Conservation (phyloP, 805 yeast genomes). For the Lachancea meyersii region DNA sequence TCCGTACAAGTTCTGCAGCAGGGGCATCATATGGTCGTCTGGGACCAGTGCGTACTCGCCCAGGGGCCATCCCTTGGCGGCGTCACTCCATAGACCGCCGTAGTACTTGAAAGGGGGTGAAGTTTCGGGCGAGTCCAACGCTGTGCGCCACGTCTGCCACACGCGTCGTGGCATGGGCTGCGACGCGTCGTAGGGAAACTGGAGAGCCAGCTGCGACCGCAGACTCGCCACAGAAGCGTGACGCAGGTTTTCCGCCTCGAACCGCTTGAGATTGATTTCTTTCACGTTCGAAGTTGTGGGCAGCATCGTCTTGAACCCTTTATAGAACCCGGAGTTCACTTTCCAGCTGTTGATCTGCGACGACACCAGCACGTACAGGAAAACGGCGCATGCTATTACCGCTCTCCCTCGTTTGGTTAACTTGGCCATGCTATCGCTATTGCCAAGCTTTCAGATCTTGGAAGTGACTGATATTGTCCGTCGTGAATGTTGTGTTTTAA, state of each 20-base stretch:
- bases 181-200: conserved; percentile 67
- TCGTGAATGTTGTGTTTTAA: not conserved
- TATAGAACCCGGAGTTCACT: conserved; percentile 6
- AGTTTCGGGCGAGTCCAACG: conserved; percentile 48
- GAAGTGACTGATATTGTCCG: not conserved
- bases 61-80: conserved; percentile 11
- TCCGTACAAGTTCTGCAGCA: conserved; percentile 51
- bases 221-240: conserved; percentile 12
- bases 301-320: conserved; percentile 10
- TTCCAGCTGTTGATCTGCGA: conserved; percentile 5
- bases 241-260: conserved; percentile 2
- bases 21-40: conserved; percentile 57
- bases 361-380: conserved; percentile 8
- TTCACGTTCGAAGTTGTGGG: conserved; percentile 27
- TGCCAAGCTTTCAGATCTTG: not conserved
- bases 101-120: conserved; percentile 46
- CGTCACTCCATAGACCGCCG: conserved; percentile 52
- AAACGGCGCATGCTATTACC: conserved; percentile 4
- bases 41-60: conserved; percentile 67
- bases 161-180: conserved; percentile 67
- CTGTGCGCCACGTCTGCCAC: conserved; percentile 94
- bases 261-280: conserved; percentile 18
- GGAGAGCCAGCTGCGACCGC: conserved; percentile 49
- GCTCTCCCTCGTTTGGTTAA: conserved; percentile 4
- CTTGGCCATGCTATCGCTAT: not conserved